These are phyloP conservation scores for Ophiostoma tasmaniense DNA, from an alignment of 2,329 filamentous ascomycete species.

Conservation along the genomic window DNA sequence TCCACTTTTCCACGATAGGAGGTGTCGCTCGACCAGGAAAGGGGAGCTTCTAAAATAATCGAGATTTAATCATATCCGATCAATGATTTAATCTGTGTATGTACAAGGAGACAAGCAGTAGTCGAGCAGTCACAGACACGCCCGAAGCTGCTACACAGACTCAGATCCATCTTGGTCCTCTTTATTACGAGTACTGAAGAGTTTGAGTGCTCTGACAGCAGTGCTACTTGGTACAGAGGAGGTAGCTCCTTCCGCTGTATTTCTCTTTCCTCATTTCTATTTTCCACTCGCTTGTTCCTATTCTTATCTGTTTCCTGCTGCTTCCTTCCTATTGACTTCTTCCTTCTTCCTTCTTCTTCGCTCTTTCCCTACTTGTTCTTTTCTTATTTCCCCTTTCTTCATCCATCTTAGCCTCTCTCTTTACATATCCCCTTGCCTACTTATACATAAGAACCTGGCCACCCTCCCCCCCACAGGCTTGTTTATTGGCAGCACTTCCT, in stretches of 20 bases:
- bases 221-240: too few species aligned
- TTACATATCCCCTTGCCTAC: slow-evolving; percentile 27
- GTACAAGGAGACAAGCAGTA: slow-evolving; percentile 9
- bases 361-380: not conserved
- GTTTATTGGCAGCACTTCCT: slow-evolving; percentile 13
- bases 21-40: slow-evolving; percentile 9
- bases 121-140: slow-evolving; percentile 5
- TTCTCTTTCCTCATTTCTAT: slow-evolving; percentile 11
- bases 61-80: not conserved
- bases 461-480: slow-evolving; percentile 19
- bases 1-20: slow-evolving; percentile 14
- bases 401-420: slow-evolving; percentile 25
- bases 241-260: slow-evolving; percentile 13
- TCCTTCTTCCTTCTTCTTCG: not conserved
- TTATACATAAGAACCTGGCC: slow-evolving; percentile 22
- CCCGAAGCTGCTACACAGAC: slow-evolving; percentile 16
- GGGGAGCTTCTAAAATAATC: slow-evolving; percentile 5
- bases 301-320: not conserved
- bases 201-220: not conserved
- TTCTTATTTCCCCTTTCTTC: slow-evolving; percentile 23
- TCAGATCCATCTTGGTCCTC: slow-evolving; percentile 3
- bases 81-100: not conserved
- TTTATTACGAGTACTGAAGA: not conserved
- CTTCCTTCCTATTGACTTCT: not conserved
- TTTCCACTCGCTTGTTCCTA: not conserved